Evolutionary conservation across 1,139 yeast species (phyloP).

Genomic region (Debaryomycetaceae sp.): DNA sequence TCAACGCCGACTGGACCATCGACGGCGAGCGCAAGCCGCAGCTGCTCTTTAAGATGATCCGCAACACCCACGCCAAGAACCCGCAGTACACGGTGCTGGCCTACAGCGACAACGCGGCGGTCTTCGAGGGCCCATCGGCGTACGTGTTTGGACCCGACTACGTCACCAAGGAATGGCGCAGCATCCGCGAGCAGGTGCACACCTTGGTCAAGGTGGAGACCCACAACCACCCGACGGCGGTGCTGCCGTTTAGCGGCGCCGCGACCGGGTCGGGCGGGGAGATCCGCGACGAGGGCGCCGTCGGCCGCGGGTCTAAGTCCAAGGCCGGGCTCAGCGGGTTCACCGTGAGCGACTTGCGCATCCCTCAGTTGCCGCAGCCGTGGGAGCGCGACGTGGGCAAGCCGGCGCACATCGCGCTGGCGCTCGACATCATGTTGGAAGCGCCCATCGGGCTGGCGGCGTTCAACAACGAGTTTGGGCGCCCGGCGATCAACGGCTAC

Average conservation of each 20-base stretch:
- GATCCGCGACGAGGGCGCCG: constrained; percentile 99
- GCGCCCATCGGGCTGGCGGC: constrained; percentile 99
- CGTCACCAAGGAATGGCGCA: constrained; percentile 65
- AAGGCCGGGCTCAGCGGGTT: constrained; percentile 96
- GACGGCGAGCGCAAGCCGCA: constrained; percentile 73
- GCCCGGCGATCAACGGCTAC: constrained; percentile 96
- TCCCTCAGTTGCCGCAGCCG: constrained; percentile 84
- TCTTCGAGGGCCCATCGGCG: constrained; percentile 79
- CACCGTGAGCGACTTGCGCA: constrained; percentile 84
- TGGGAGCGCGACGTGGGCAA: constrained; percentile 90
- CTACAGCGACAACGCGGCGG: constrained; percentile 98
- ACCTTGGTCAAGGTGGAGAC: constrained; percentile 96
- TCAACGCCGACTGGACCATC: constrained; percentile 97
- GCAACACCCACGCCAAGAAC: constrained; percentile 81
- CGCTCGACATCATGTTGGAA: constrained; percentile 92
- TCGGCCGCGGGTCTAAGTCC: constrained; percentile 95
- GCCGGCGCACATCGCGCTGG: constrained; percentile 89
- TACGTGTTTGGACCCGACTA: constrained; percentile 76
- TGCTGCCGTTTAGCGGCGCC: constrained; percentile 98
- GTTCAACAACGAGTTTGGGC: constrained; percentile 96
- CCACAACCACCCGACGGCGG: constrained; percentile 99
- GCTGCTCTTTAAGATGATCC: constrained; percentile 89
- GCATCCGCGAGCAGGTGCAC: constrained; percentile 75
- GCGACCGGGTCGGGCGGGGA: constrained; percentile 99
- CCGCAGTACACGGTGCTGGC: constrained; percentile 89